These are phyloP conservation scores for Sarocladium strictum DNA, from an alignment of 2,329 filamentous ascomycete species.

Conservation along the genomic window DNA sequence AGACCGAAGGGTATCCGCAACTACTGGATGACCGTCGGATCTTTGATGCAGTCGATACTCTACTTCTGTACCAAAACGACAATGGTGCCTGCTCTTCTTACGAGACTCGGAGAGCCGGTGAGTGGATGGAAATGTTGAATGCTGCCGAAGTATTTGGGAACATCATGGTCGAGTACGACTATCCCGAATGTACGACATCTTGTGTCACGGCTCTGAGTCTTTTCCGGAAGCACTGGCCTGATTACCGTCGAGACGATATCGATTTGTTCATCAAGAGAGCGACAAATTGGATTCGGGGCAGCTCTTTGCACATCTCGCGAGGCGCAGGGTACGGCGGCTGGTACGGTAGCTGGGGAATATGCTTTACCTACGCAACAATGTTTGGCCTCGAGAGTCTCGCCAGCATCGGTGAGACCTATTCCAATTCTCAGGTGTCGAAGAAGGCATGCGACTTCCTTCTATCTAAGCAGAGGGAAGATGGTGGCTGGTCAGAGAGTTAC, in stretches of 20 bases:
- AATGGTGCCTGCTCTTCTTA: slow-evolving; percentile 88
- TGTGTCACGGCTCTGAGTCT: slow-evolving; percentile 81
- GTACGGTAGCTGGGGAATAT: slow-evolving; percentile 98
- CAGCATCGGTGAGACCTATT: slow-evolving; percentile 75
- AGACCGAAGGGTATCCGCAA: slow-evolving; percentile 66
- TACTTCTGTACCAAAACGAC: slow-evolving; percentile 84
- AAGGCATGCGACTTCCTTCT: slow-evolving; percentile 82
- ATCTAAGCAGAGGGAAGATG: slow-evolving; percentile 77
- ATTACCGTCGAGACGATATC: slow-evolving; percentile 75
- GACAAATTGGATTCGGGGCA: slow-evolving; percentile 69
- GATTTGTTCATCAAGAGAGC: slow-evolving; percentile 64
- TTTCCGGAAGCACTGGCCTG: slow-evolving; percentile 75
- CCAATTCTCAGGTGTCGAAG: slow-evolving; percentile 62
- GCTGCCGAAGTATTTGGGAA: slow-evolving; percentile 93
- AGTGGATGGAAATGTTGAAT: slow-evolving; percentile 78
- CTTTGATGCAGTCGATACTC: slow-evolving; percentile 82
- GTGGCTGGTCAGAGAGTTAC: slow-evolving; percentile 97
- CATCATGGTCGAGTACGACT: slow-evolving; percentile 99
- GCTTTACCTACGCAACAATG: slow-evolving; percentile 96
- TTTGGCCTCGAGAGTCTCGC: slow-evolving; percentile 86
- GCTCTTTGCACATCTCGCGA: slow-evolving; percentile 32
- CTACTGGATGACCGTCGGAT: slow-evolving; percentile 72
- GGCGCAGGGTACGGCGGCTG: slow-evolving; percentile 83
- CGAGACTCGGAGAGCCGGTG: slow-evolving; percentile 72
- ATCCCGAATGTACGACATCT: slow-evolving; percentile 95